A percentile compares a stretch with the other conserved stretches of the same genome.
Conservation (phyloP, 2,329 filamentous ascomycete species). For the Diaporthe australafricana region DNA sequence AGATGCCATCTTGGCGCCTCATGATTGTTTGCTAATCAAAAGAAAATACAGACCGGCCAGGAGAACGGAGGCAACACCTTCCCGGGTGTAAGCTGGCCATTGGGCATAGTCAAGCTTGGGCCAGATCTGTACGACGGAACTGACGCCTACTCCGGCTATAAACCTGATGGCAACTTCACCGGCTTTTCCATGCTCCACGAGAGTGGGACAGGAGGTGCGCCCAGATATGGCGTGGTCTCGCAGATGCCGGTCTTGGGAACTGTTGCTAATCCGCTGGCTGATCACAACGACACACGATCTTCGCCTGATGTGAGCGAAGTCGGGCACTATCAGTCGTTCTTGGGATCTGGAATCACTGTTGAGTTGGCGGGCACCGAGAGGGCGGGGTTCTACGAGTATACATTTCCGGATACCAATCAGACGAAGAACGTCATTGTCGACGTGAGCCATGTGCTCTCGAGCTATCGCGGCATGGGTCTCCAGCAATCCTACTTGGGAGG, state of each 20-base stretch:
- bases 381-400: conserved; percentile 71
- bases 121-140: conserved; percentile 60
- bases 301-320: conserved; percentile 63
- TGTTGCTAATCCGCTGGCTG: conserved; percentile 64
- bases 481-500: conserved; percentile 74
- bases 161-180: conserved; percentile 62
- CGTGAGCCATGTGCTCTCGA: conserved; percentile 74
- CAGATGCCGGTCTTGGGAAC: conserved; percentile 67
- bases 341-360: conserved; percentile 66
- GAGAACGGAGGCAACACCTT: conserved; percentile 61
- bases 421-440: conserved; percentile 68
- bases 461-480: conserved; percentile 69
- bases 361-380: conserved; percentile 68
- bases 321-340: conserved; percentile 69
- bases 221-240: conserved; percentile 75
- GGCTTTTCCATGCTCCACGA: conserved; percentile 75
- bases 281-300: conserved; percentile 67
- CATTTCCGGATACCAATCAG: conserved; percentile 58
- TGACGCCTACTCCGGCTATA: conserved; percentile 66
- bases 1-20: not conserved
- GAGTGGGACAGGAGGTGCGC: conserved; percentile 74
- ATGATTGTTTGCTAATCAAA: conserved; percentile 20
- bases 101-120: conserved; percentile 62
- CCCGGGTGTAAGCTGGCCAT: conserved; percentile 59
- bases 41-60: conserved; percentile 56